Evolutionary conservation across 164 flowering plant species (phyloP), one percentile per base, ranked within the genome.

Genomic region (Malania oleifera): DNA sequence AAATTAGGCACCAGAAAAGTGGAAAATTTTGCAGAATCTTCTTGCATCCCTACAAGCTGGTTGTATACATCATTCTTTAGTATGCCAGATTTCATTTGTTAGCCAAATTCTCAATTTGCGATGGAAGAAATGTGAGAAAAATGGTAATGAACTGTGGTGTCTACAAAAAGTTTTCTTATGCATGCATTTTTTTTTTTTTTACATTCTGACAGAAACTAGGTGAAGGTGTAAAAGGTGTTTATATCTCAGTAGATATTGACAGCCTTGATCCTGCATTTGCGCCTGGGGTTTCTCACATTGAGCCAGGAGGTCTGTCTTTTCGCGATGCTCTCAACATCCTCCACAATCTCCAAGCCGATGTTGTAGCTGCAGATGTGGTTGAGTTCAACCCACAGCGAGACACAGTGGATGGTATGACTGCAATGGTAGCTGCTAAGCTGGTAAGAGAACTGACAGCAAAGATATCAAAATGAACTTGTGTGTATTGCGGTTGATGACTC

Each of bases 341-440:
- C 60, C 99, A 93, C 60, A 88, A 88, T 64, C 95, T 93, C 44
- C 76, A 86, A 72, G 97, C 70, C 19, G 81, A 90, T 78, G 78
- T 93, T 60, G 99, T 93, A 34, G 99, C 81, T 53, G 99, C 86
- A 6, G 99, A 93, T 67, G 97, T 93, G 60, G 99, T 93, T 20
- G 99, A 93, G 69, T 85, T 84, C 76, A 93, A 93, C 66, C 99
- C 99, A 0, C 97, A 93, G 71, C 86, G 99, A n/a, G 99, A 93
- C 75, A 93, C 96, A 54, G 97, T 88, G 20, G 97, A 88, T 78
- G 97, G 95, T 10, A 90, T 90, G 97, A 90, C 97, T 26, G 95
- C 91, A 1, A 93, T 93, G 99, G 99, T 93, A 63, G 95, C 99
- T 52, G 97, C 99, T 18, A 93, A 93, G 76, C 68, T 93, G 47